phyloP scores from a whole-genome alignment of 306 rosid species.

The Pueraria montana region DNA sequence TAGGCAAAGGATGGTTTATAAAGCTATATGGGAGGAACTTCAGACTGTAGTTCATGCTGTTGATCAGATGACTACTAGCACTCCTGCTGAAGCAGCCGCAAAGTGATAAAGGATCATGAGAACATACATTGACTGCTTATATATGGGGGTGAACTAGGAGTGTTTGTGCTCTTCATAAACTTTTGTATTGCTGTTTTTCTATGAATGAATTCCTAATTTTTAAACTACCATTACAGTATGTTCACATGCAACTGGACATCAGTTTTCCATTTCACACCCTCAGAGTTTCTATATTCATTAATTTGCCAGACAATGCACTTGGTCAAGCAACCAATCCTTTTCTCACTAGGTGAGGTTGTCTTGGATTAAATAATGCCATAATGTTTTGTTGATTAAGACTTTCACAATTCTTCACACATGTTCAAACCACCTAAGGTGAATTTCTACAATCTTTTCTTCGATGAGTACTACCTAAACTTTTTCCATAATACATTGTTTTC shows the following conservation, averaged over 20 bases:
- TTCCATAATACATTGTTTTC: not conserved
- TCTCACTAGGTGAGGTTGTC: not conserved
- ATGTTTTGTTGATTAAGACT: not conserved
- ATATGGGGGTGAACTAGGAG: constrained; percentile 19
- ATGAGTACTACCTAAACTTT: not conserved
- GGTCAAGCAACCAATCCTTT: not conserved
- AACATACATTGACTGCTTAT: not conserved
- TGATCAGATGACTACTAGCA: constrained; percentile 91
- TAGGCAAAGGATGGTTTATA: constrained; percentile 98
- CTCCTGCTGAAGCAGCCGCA: constrained; percentile 78
- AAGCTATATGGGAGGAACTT: constrained; percentile 99
- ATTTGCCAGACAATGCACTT: constrained; percentile 28
- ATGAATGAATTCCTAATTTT: constrained; percentile 14
- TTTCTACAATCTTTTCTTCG: not conserved
- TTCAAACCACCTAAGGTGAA: not conserved
- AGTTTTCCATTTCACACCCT: constrained; percentile 10
- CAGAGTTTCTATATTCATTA: constrained; percentile 26
- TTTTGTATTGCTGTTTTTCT: constrained; percentile 29
- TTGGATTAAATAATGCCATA: not conserved
- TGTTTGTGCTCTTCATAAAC: constrained; percentile 31
- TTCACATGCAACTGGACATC: not conserved
- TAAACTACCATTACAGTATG: constrained; percentile 24
- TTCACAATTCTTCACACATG: not conserved
- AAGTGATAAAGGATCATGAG: constrained; percentile 40
- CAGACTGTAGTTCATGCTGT: constrained; percentile 93